Conservation (phyloP, 495 filamentous ascomycete species). For the Penicillium tannophilum region DNA sequence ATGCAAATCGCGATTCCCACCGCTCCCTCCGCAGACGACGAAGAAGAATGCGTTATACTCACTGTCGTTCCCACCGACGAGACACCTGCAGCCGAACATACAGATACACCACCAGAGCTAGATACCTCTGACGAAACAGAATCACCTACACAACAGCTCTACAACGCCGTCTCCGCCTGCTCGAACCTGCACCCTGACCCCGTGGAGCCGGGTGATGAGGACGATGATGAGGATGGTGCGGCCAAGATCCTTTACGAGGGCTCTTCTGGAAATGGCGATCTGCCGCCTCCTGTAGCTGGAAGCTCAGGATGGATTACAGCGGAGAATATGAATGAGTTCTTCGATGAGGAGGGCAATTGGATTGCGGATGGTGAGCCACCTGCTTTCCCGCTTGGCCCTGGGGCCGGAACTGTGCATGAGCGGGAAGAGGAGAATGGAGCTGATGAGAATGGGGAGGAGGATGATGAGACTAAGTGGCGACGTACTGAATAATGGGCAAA, state of each 20-base stretch:
- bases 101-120: neutral
- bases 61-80: slow-evolving; percentile 60
- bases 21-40: slow-evolving; percentile 54
- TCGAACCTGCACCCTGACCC: slow-evolving; percentile 90
- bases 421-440: slow-evolving; percentile 41
- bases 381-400: slow-evolving; percentile 51
- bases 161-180: slow-evolving; percentile 79
- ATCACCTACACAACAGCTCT: slow-evolving; percentile 59
- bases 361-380: slow-evolving; percentile 46
- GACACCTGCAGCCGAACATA: slow-evolving; percentile 7
- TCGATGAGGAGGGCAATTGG: slow-evolving; percentile 67
- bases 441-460: slow-evolving; percentile 36
- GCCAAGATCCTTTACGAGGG: slow-evolving; percentile 28
- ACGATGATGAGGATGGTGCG: slow-evolving; percentile 47
- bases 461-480: slow-evolving; percentile 62
- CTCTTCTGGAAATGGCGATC: slow-evolving; percentile 45
- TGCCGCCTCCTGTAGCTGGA: slow-evolving; percentile 79
- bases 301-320: slow-evolving; percentile 95
- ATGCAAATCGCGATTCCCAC: slow-evolving; percentile 73
- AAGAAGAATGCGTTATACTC: slow-evolving; percentile 70
- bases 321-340: slow-evolving; percentile 85
- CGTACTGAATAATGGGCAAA: slow-evolving; percentile 49
- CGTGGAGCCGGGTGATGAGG: slow-evolving; percentile 42
- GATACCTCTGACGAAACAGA: slow-evolving; percentile 30
- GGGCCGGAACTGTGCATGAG: slow-evolving; percentile 58